Base-by-base conservation (phyloP, 2,329 filamentous ascomycete genomes). In the Alternaria novae-zelandiae region DNA sequence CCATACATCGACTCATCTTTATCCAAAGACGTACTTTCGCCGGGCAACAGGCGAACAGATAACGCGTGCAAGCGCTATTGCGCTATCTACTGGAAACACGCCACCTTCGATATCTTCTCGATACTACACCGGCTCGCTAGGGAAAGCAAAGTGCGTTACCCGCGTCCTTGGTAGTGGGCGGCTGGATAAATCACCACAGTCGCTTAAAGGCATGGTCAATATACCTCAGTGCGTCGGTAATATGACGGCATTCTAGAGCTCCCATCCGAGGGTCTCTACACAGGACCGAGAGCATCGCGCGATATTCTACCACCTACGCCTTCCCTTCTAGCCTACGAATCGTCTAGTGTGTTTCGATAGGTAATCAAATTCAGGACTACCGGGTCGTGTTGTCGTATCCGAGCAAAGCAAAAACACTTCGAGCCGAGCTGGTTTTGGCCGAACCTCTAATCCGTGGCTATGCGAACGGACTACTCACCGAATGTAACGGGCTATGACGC, bases 121-220 rank as follows among this genome's bases (percentile, higher is more conserved):
- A 62, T 47, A 62, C 49, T 9, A 61, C 57, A 47, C 61, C 53
- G 47, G 58, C 58, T 61, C 63, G 63, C 51, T 60, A 55, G 63
- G 59, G 41, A 17, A 50, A 50, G 49, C 36, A 56, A 44, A 54
- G 47, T 58, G n/a, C 51, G 26, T 36, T 45, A 59, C 61, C 54
- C 65, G 53, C 60, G 45, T 50, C 30, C n/a, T 41, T 58, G 61
- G 64, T 64, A 69, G 53, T 57, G 57, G 65, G 69, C 70, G 68
- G 66, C 57, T 72, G 71, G 68, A 61, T 74, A 73, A 74, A 64
- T 65, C 61, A 13, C 28, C 20, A 20, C 28, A 23, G 41, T 53
- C 44, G 59, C 54, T 59, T 54, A 50, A 20, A 57, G 20, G 45
- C 53, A 17, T 26, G 59, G 15, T 49, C 64, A 66, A 69, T 63